These are phyloP conservation scores for Plasmodium coatneyi DNA, from an alignment of 169 alveolate genomes.

Conservation along the genomic window DNA sequence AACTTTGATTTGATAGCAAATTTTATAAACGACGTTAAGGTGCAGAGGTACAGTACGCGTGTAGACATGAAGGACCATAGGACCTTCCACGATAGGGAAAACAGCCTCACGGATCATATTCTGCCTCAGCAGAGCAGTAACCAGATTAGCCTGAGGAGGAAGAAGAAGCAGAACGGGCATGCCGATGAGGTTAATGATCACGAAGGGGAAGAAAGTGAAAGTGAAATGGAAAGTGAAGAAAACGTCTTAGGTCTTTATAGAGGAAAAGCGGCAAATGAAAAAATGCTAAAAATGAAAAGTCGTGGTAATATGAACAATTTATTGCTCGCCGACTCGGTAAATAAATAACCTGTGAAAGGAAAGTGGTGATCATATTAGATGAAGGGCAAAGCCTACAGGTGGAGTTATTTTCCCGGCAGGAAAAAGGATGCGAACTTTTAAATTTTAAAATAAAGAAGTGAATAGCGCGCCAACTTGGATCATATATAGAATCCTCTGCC, in stretches of 20 bases:
- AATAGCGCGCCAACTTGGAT: background rate
- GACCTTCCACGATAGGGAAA: background rate
- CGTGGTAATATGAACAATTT: background rate
- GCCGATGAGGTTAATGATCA: background rate
- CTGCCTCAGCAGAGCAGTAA: background rate
- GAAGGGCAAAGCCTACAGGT: background rate
- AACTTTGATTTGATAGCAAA: slow-evolving; percentile 29
- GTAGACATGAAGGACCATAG: background rate
- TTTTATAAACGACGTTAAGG: slow-evolving; percentile 36
- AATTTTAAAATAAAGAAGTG: background rate
- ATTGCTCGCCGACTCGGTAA: background rate
- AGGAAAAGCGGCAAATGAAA: background rate
- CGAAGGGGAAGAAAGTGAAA: background rate
- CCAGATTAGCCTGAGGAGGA: background rate
- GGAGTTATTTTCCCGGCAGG: background rate
- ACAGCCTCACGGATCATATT: background rate
- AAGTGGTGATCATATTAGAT: background rate
- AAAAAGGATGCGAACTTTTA: background rate
- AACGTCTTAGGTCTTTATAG: background rate
- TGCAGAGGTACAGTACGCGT: background rate
- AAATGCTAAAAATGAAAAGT: background rate
- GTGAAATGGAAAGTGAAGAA: background rate
- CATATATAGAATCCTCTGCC: background rate
- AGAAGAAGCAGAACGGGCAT: background rate
- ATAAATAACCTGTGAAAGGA: background rate